Conservation (phyloP, 1,284 basidiomycete species). For the Boletus holoroseus region DNA sequence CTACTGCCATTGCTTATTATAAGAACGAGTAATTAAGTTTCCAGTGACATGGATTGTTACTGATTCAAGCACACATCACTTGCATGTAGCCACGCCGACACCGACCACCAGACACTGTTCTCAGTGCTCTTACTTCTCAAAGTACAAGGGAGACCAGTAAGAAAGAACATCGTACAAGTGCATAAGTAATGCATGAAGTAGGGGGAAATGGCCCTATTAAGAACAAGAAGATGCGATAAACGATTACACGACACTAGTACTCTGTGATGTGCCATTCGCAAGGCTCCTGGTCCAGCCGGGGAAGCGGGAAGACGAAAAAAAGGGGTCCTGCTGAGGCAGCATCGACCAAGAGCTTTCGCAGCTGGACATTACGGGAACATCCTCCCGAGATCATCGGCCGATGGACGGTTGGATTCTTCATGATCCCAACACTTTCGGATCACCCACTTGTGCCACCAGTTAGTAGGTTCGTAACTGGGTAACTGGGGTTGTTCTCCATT, state of each 20-base stretch:
- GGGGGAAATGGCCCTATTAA: too few relatives aligned
- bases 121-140: too few relatives aligned
- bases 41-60: too few relatives aligned
- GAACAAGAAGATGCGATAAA: too few relatives aligned
- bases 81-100: too few relatives aligned
- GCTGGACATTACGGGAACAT: constrained; percentile 9
- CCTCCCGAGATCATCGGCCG: constrained; percentile 8
- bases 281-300: constrained; percentile 1
- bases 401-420: constrained; percentile 19
- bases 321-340: background rate
- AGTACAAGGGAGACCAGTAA: too few relatives aligned
- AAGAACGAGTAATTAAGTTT: too few relatives aligned
- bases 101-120: too few relatives aligned
- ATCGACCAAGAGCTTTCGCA: background rate
- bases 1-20: too few relatives aligned
- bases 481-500: constrained; percentile 18
- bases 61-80: too few relatives aligned
- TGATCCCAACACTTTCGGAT: constrained; percentile 24
- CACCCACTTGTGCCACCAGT: constrained; percentile 3
- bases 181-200: background rate
- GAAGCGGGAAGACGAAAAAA: background rate
- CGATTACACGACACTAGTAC: background rate
- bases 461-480: constrained; percentile 2
- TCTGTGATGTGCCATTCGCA: background rate
- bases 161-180: too few relatives aligned